These are phyloP conservation scores for Penicillium bovifimosum DNA, from an alignment of 495 filamentous ascomycete genomes.

Conservation along the genomic window DNA sequence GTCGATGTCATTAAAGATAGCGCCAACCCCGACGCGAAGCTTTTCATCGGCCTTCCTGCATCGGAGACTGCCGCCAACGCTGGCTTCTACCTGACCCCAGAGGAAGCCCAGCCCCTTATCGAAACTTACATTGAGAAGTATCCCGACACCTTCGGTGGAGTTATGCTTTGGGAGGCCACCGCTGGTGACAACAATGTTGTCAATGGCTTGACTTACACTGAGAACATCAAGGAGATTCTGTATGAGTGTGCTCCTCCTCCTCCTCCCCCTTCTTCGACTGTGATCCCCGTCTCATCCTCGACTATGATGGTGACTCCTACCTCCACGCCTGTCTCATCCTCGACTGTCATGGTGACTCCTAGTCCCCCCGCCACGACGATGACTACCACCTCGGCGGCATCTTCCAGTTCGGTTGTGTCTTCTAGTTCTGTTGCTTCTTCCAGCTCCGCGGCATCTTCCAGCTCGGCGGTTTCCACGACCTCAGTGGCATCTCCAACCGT, in stretches of 20 bases:
- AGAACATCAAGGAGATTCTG: slow-evolving; percentile 42
- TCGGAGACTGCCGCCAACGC: slow-evolving; percentile 25
- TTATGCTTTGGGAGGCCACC: slow-evolving; percentile 71
- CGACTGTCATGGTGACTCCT: neutral
- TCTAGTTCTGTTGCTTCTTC: slow-evolving; percentile 9
- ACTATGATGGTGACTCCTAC: too few species aligned
- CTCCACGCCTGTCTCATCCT: slow-evolving; percentile 6
- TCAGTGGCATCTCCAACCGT: neutral
- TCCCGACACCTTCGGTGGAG: slow-evolving; percentile 56
- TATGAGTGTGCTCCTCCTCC: slow-evolving; percentile 26
- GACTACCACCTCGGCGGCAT: slow-evolving; percentile 2
- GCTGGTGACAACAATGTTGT: slow-evolving; percentile 43
- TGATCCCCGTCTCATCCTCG: slow-evolving; percentile 15
- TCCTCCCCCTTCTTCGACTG: slow-evolving; percentile 16
- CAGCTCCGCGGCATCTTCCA: slow-evolving; percentile 7
- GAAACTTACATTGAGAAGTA: slow-evolving; percentile 44
- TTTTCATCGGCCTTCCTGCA: slow-evolving; percentile 60
- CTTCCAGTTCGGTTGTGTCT: slow-evolving; percentile 13
- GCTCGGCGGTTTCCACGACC: neutral
- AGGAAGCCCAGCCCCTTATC: slow-evolving; percentile 46
- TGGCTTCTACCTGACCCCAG: slow-evolving; percentile 43
- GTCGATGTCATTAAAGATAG: slow-evolving; percentile 53
- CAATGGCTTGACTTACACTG: slow-evolving; percentile 37
- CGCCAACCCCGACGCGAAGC: slow-evolving; percentile 56
- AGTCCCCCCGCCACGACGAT: slow-evolving; percentile 2